Base-by-base conservation (phyloP, 2,329 filamentous ascomycete species). In the Colletotrichum simmondsii region DNA sequence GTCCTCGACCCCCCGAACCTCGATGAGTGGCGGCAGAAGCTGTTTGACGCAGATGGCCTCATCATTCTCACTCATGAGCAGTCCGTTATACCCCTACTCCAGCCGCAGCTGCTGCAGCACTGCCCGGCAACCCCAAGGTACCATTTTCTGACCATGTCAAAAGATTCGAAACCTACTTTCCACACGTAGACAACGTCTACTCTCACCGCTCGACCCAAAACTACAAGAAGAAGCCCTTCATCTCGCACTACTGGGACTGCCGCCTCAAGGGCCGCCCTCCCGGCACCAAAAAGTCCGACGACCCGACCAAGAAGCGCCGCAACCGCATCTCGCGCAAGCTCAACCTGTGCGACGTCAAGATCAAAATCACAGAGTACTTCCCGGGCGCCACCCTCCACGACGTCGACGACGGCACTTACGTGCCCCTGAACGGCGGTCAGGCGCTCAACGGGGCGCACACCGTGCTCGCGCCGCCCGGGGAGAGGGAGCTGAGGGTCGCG, bases 241-340 rank as follows among this genome's bases (percentile, higher is more conserved):
- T 95, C 67, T 94, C 93, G 1, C 93, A 95, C 81, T 96, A 95
- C 82, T 95, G 93, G 92, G 94, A 95, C 82, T 96, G 94, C 78
- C 90, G 94, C 42, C 88, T 95, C 78, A 95, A 95, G 82, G 94
- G 94, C 28, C 88, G 94, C 0, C 93, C 93, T 0, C 91, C 93
- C 0, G 94, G 94, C 35, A 95, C 93, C 4, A 92, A 92, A 72
- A 95, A 95, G 80, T 94, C 92, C 1, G 90, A 93, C 59, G 93
- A 95, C 77, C 93, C 94, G 0, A 92, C 91, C 80, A 95, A 95
- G 85, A 95, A 94, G 87, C 95, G 95, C 81, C 89, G 94, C 49
- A 95, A 94, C 82, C 91, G 94, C 30, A 91, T 88, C 46, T 92
- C 92, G n/a, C 87, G 94, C 54, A 91, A 94, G 80, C 87, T 92